Percentiles rank a stretch among this genome's conserved stretches.
Evolutionary conservation across 2,329 filamentous ascomycete species (phyloP).

Genomic region (Curvularia sp.): DNA sequence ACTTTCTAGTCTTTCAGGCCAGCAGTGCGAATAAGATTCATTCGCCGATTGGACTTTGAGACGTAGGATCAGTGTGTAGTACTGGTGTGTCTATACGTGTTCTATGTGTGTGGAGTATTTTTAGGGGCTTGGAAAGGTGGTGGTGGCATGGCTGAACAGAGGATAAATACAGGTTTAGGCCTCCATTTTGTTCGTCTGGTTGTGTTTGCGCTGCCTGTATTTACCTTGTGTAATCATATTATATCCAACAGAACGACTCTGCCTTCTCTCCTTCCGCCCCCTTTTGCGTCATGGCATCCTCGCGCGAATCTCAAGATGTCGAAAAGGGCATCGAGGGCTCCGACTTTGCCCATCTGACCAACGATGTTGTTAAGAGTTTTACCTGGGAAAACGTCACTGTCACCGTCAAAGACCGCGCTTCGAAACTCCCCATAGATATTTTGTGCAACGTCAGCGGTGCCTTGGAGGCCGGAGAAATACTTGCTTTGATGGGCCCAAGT

Average conservation of each 20-base stretch:
- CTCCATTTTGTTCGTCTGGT: background rate
- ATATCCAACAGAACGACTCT: background rate
- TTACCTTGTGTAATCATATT: background rate
- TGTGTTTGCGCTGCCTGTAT: background rate
- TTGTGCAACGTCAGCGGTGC: conserved; percentile 69
- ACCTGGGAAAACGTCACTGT: conserved; percentile 73
- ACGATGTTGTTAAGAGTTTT: conserved; percentile 69
- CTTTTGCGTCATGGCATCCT: conserved; percentile 19
- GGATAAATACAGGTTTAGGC: background rate
- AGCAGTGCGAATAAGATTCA: background rate
- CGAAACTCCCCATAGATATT: conserved; percentile 68
- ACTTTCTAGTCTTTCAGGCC: background rate
- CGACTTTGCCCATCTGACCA: conserved; percentile 63
- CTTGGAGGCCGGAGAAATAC: conserved; percentile 72
- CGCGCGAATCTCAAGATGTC: conserved; percentile 45
- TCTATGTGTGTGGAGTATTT: background rate
- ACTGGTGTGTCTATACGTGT: background rate
- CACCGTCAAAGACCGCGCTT: conserved; percentile 73
- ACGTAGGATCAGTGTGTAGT: background rate
- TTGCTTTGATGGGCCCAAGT: conserved; percentile 81
- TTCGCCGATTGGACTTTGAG: background rate
- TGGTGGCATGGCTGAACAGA: background rate
- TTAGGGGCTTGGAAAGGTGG: background rate
- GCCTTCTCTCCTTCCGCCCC: no score
- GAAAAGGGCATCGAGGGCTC: conserved; percentile 53